Percentiles rank a stretch among this genome's conserved stretches.
Evolutionary conservation across 192 early-diverging fungal species (phyloP).

Genomic region (Entomortierella parvispora): DNA sequence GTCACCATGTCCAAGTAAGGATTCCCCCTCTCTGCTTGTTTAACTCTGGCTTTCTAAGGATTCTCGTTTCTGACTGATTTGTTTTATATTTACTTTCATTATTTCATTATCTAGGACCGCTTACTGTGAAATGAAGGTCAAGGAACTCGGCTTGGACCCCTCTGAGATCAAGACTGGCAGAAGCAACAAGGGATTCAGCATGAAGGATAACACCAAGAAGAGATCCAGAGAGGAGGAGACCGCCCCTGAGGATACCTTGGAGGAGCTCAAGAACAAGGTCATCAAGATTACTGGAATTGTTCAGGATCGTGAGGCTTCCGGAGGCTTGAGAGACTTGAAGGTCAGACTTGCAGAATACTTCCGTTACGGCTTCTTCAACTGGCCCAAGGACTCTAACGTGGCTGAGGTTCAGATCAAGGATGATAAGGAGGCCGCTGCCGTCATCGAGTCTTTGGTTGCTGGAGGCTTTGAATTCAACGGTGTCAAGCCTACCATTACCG

Average conservation of each 20-base stretch:
- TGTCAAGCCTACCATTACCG: slow-evolving; percentile 41
- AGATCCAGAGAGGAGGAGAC: slow-evolving; percentile 38
- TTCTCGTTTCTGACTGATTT: neutral
- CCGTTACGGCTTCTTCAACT: slow-evolving; percentile 42
- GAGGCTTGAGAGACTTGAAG: slow-evolving; percentile 35
- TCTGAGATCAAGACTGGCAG: slow-evolving; percentile 30
- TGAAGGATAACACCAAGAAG: slow-evolving; percentile 29
- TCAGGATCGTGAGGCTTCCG: slow-evolving; percentile 9
- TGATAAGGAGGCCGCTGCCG: slow-evolving; percentile 28
- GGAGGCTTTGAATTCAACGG: slow-evolving; percentile 35
- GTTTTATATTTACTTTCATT: neutral
- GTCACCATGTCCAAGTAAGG: slow-evolving; percentile 60
- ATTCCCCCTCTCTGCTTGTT: neutral
- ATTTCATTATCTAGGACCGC: slow-evolving; percentile 24
- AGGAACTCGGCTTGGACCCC: slow-evolving; percentile 53
- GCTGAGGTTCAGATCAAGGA: slow-evolving; percentile 37
- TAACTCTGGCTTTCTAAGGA: neutral
- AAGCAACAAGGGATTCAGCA: slow-evolving; percentile 38
- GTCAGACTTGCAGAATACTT: slow-evolving; percentile 34
- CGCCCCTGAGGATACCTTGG: slow-evolving; percentile 29
- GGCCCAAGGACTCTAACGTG: slow-evolving; percentile 32
- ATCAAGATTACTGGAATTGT: slow-evolving; percentile 31
- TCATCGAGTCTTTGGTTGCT: slow-evolving; percentile 23
- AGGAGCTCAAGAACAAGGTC: slow-evolving; percentile 50
- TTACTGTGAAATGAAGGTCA: slow-evolving; percentile 56